Evolutionary conservation across 352 stramenopile species (phyloP).

Genomic region (Phytophthora citricola): DNA sequence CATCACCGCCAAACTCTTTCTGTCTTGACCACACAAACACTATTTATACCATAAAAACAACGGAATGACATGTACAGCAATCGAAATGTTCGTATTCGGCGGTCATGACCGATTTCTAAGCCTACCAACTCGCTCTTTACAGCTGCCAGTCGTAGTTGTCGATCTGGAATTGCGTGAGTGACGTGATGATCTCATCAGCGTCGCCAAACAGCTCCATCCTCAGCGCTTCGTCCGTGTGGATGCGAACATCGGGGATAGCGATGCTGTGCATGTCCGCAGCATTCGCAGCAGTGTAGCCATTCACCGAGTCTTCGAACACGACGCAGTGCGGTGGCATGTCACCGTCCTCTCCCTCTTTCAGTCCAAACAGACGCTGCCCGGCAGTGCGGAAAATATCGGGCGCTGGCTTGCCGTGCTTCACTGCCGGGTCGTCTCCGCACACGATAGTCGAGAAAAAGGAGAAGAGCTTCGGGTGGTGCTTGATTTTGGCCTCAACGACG

Average conservation of each 20-base stretch:
- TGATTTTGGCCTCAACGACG: constrained; percentile 72
- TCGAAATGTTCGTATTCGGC: constrained; percentile 19
- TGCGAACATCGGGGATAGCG: constrained; percentile 72
- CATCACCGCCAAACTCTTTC: constrained; percentile 11
- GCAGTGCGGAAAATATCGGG: constrained; percentile 85
- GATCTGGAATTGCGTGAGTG: constrained; percentile 64
- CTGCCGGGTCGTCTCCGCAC: constrained; percentile 74
- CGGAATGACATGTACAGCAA: constrained; percentile 11
- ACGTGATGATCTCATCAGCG: constrained; percentile 70
- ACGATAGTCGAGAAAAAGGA: constrained; percentile 79
- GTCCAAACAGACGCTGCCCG: constrained; percentile 56
- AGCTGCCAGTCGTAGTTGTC: constrained; percentile 63
- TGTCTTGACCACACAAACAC: background rate
- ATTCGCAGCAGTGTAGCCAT: constrained; percentile 69
- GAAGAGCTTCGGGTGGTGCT: constrained; percentile 76
- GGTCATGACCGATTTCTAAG: background rate
- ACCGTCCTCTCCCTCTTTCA: constrained; percentile 39
- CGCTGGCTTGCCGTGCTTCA: constrained; percentile 74
- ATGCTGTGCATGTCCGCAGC: constrained; percentile 74
- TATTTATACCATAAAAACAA: constrained; percentile 26
- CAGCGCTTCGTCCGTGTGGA: constrained; percentile 58
- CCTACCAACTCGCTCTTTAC: constrained; percentile 12
- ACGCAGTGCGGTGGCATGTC: constrained; percentile 53
- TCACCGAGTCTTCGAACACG: constrained; percentile 83
- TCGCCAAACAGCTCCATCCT: constrained; percentile 56